Conservation (phyloP, 2,329 filamentous ascomycete genomes). For the Fusarium setosum region DNA sequence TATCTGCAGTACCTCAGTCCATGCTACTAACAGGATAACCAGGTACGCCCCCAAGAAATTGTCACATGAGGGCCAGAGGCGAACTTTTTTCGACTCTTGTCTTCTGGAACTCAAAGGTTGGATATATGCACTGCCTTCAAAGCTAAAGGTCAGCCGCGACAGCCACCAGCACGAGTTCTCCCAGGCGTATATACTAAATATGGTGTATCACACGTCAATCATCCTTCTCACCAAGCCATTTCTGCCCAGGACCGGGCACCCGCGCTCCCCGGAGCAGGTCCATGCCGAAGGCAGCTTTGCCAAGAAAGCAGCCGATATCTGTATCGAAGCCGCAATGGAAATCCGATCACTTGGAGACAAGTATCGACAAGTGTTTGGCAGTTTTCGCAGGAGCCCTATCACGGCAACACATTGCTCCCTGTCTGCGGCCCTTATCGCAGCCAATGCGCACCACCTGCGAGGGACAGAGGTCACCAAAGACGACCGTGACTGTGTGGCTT, state of each 20-base stretch:
- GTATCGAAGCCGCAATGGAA: background rate
- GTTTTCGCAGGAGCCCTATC: background rate
- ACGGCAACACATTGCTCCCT: background rate
- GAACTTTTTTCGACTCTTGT: background rate
- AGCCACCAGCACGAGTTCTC: background rate
- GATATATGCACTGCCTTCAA: background rate
- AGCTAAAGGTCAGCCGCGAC: background rate
- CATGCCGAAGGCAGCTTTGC: background rate
- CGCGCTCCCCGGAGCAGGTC: background rate
- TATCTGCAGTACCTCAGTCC: too few species aligned
- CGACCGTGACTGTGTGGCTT: background rate
- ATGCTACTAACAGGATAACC: background rate
- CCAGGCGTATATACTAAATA: background rate
- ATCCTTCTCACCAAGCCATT: background rate
- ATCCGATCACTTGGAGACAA: background rate
- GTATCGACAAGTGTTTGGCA: background rate
- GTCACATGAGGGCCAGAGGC: background rate
- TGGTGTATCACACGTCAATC: background rate
- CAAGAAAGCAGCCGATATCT: background rate
- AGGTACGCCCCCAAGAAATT: background rate
- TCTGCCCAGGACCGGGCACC: background rate
- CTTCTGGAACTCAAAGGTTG: background rate
- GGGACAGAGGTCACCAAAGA: background rate
- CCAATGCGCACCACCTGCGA: background rate
- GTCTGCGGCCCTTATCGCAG: background rate